Percentiles rank a stretch among this genome's conserved stretches.
These are phyloP conservation scores for Wickerhamiella pararugosa DNA, from an alignment of 1,139 yeast genomes.

Conservation along the genomic window DNA sequence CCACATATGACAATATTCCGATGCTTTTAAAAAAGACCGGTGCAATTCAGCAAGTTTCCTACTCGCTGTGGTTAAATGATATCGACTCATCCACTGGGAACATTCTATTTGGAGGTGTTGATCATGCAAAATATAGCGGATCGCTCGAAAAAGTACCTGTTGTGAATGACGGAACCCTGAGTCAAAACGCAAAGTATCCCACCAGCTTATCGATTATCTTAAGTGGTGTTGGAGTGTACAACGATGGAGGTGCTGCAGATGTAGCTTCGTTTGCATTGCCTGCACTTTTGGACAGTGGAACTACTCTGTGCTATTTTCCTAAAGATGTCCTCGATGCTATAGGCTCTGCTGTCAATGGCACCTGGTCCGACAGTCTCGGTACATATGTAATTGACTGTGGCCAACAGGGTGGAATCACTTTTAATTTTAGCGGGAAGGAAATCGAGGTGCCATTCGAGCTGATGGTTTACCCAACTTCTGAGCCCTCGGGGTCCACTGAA, in stretches of 20 bases:
- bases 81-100: slow-evolving; percentile 2
- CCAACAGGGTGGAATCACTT: slow-evolving; percentile 15
- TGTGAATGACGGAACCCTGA: slow-evolving; percentile 1
- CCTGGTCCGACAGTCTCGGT: slow-evolving; percentile 9
- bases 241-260: slow-evolving; percentile 1
- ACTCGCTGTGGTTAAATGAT: slow-evolving; percentile 5
- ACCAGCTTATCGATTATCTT: slow-evolving; percentile 2
- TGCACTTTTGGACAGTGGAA: slow-evolving; percentile 5
- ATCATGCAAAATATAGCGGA: slow-evolving; percentile 16
- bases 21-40: slow-evolving; percentile 13
- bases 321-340: slow-evolving; percentile 1
- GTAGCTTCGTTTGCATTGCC: slow-evolving; percentile 4
- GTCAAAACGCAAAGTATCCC: slow-evolving; percentile 5
- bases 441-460: slow-evolving; percentile 20
- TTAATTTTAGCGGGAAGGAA: slow-evolving; percentile 20
- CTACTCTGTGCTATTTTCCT: slow-evolving; percentile 5
- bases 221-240: not conserved
- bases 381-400: slow-evolving; percentile 15
- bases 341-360: not conserved
- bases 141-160: slow-evolving; percentile 22
- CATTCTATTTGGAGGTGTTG: slow-evolving; percentile 6
- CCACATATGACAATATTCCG: slow-evolving; percentile 13
- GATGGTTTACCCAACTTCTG: slow-evolving; percentile 6
- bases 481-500: slow-evolving; percentile 14
- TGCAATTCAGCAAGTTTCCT: slow-evolving; percentile 2